Percentiles rank a stretch among this genome's conserved stretches.
Conservation (phyloP, 2,329 filamentous ascomycete species). For the Pochonia chlamydosporia region DNA sequence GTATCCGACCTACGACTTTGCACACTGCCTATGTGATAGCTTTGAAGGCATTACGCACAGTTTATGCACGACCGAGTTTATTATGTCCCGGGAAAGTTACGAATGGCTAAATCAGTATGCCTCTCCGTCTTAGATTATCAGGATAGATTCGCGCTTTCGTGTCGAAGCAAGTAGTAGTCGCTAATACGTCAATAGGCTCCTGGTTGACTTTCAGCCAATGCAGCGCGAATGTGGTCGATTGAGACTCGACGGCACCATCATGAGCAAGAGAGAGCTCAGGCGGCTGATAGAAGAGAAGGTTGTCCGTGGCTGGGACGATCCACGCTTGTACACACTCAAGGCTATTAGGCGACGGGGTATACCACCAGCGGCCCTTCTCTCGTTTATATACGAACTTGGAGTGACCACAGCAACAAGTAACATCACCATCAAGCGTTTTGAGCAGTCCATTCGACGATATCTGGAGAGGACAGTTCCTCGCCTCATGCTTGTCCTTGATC, state of each 20-base stretch:
- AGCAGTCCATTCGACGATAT: conserved; percentile 77
- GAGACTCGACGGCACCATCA: conserved; percentile 76
- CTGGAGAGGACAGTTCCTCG: conserved; percentile 84
- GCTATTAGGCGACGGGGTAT: conserved; percentile 78
- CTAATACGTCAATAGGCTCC: too few species aligned
- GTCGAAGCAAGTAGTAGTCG: too few species aligned
- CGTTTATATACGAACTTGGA: conserved; percentile 85
- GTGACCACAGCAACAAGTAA: conserved; percentile 77
- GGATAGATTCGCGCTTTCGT: not conserved
- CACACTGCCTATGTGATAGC: conserved; percentile 85
- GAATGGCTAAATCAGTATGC: conserved; percentile 69
- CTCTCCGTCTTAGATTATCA: not conserved
- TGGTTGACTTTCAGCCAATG: not conserved
- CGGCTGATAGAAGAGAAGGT: conserved; percentile 69
- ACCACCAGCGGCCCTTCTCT: conserved; percentile 79
- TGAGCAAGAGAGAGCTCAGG: conserved; percentile 79
- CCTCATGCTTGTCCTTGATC: conserved; percentile 84
- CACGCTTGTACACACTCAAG: conserved; percentile 81
- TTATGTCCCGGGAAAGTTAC: conserved; percentile 77
- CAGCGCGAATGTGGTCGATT: conserved; percentile 30
- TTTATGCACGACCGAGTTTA: conserved; percentile 91
- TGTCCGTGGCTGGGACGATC: conserved; percentile 87
- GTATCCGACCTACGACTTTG: conserved; percentile 92
- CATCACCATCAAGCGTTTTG: conserved; percentile 75
- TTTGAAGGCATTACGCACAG: conserved; percentile 89